Evolutionary conservation across 495 filamentous ascomycete genomes (phyloP), one percentile per base, ranked within the genome.

Genomic region (Daldinia concentrica): DNA sequence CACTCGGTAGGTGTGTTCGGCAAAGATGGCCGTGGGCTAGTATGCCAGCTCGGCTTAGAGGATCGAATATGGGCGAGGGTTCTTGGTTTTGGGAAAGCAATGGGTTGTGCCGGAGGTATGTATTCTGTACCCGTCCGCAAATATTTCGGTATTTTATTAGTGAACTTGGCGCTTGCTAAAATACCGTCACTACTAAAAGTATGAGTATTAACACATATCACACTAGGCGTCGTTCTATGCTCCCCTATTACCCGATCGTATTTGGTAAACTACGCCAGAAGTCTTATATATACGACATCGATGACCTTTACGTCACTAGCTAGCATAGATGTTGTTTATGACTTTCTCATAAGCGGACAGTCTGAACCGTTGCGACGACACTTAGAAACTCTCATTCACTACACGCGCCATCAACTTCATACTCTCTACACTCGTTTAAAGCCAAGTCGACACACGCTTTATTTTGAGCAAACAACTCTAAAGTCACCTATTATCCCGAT

Each of bases 11-110:
- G 92, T 1, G 81, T 91, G 0, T 83, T 89, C 62, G 92, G 92
- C 0, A 79, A 82, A 0, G 66, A 81, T 0, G 92, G 92, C 0
- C 81, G 86, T 1, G 92, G 92, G 0, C 78, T 93, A 4, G 91
- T 94, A 0, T 88, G 87, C 74, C 82, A 86, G 29, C 77, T 92
- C 14, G 90, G 88, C 0, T 70, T 94, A n/a, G 87, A 94, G 74
- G 74, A 88, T 11, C 80, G 82, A 24, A 83, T 94, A 41, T 90
- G 90, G 80, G 87, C 91, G 4, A 77, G 92, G 24, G 82, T 93
- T 12, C 86, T 93, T 76, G 92, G 90, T 0, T 94, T 93, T 81
- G 91, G 92, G 4, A 95, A 94, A 74, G 89, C 90, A 2, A 76
- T 95, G 66, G 89, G 86, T 15, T 90, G 89, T 67, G 85, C 89